Base-by-base conservation (phyloP, 495 filamentous ascomycete genomes). In the Tetracladium marchalianum region DNA sequence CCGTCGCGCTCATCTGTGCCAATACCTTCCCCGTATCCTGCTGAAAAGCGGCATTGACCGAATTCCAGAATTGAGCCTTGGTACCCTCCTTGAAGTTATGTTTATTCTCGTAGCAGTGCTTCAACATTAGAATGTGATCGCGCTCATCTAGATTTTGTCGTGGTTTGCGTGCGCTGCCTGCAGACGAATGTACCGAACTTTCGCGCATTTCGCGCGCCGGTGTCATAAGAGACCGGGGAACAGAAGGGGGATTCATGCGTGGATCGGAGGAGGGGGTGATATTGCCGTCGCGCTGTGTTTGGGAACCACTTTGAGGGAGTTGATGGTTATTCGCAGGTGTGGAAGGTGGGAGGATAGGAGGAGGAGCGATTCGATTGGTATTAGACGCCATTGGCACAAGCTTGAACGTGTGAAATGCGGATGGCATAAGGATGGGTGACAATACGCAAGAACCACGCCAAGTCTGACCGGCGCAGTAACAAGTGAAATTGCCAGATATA, bases 1-100 rank as follows among this genome's bases (percentile, higher is more conserved):
- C 55, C 4, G 55, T 58, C 19, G 55, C 55, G 38, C 55, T 58
- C 55, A 58, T 58, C 51, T 58, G 55, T 12, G 55, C 55, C 0
- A 58, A 31, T 6, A 58, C 37, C 32, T 58, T 58, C 4, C 55
- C 55, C 11, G 55, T 58, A 11, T 58, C 55, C 16, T 13, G 22
- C 41, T 58, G 55, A 39, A 58, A 58, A 19, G 55, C 55, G 6
- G 43, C 15, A 42, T 54, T 54, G 13, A 58, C 55, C 11, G 47
- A 48, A 2, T 44, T 41, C 55, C 55, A 58, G 45, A 58, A 58
- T 38, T 54, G 51, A 8, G 55, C 50, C 17, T 58, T 58, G 6
- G 55, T 54, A 4, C 55, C 55, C 45, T 58, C 55, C 33, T 58
- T 58, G 32, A 38, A 58, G 22, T 49, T 41, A 6, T 46, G 42